Percentiles rank a stretch among this genome's conserved stretches.
phyloP scores from a whole-genome alignment of 495 filamentous ascomycete genomes.

The Penicillium herquei region DNA sequence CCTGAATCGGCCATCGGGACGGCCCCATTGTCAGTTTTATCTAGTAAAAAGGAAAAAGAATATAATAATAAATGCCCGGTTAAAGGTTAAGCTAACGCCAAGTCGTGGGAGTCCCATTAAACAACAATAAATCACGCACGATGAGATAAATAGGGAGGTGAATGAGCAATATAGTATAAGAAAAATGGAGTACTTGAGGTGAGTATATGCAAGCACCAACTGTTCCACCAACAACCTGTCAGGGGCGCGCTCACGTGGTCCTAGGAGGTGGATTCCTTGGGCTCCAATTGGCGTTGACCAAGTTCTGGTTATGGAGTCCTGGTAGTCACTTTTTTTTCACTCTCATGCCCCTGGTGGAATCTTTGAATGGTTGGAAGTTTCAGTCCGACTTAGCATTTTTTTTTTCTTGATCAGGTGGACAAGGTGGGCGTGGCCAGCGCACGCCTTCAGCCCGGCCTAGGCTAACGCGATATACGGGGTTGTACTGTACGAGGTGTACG shows the following conservation, averaged over 20 bases:
- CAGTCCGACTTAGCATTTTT: no score
- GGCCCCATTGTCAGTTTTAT: not conserved
- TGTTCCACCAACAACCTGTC: conserved; percentile 23
- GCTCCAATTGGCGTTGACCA: conserved; percentile 9
- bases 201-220: not conserved
- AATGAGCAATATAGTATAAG: no score
- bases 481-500: not conserved
- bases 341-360: no score
- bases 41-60: no score
- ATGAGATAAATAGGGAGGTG: not conserved
- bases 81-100: conserved; percentile 12
- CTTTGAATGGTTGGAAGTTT: no score
- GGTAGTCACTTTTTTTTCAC: no score
- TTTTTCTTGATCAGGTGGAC: not conserved
- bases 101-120: not conserved
- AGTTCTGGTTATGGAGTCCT: not conserved
- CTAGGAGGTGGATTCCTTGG: conserved; percentile 13
- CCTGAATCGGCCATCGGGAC: conserved; percentile 19
- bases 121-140: no score
- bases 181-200: no score
- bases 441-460: no score
- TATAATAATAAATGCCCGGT: not conserved
- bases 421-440: no score
- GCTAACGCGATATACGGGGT: not conserved
- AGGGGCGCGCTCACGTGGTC: conserved; percentile 31